Evolutionary conservation across 768 basidiomycete species (phyloP).

Genomic region (Macrolepiota dolichaula): DNA sequence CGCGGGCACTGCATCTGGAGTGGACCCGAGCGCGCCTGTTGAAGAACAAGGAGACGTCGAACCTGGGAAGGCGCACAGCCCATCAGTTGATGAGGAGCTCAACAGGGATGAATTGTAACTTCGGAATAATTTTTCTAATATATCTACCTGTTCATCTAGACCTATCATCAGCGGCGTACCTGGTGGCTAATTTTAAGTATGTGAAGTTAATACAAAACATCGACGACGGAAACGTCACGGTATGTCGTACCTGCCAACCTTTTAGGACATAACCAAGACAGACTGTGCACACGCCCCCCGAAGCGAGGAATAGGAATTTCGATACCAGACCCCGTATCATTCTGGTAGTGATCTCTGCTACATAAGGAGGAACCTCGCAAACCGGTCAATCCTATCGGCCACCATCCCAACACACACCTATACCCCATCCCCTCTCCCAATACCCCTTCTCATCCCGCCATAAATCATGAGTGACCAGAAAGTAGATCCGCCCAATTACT

Average conservation of each 20-base stretch:
- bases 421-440: background rate
- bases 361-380: background rate
- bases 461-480: background rate
- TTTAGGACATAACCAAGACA: background rate
- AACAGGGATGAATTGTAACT: constrained; percentile 9
- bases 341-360: background rate
- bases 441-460: background rate
- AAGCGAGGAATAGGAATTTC: too few species aligned
- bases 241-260: background rate
- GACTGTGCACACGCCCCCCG: too few species aligned
- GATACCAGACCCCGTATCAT: background rate
- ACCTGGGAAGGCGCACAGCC: background rate
- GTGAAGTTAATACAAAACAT: background rate
- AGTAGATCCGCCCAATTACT: background rate
- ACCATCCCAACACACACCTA: background rate
- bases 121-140: background rate
- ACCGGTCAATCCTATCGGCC: background rate
- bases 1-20: constrained; percentile 20
- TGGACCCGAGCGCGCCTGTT: background rate
- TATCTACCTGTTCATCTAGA: background rate
- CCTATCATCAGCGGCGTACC: background rate
- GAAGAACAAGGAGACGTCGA: background rate
- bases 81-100: background rate
- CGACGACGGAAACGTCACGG: background rate
- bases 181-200: background rate